phyloP scores from a whole-genome alignment of 345 rosid genomes.

The Boechera divaricarpa region DNA sequence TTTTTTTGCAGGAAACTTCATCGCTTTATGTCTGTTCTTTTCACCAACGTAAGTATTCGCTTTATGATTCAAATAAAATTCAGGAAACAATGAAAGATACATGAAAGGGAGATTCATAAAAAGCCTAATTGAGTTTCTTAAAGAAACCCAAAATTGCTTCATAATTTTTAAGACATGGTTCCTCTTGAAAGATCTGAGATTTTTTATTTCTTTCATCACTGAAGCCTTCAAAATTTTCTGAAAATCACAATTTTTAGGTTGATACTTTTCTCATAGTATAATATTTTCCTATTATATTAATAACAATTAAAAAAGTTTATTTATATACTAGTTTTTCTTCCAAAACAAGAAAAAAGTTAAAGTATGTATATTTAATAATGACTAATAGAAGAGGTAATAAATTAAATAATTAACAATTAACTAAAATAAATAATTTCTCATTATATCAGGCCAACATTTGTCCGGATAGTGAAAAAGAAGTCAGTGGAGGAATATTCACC shows the following conservation, averaged over 20 bases:
- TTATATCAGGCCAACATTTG: slow-evolving; percentile 75
- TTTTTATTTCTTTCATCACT: neutral
- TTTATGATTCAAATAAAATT: neutral
- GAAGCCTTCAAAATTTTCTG: neutral
- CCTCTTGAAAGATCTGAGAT: neutral
- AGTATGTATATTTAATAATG: neutral
- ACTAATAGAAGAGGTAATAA: neutral
- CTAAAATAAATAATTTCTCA: neutral
- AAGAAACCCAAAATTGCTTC: neutral
- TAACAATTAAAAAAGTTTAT: neutral
- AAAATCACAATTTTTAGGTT: neutral
- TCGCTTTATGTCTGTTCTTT: slow-evolving; percentile 75
- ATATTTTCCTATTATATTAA: neutral
- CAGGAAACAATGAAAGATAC: neutral
- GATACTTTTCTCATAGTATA: neutral
- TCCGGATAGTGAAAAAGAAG: slow-evolving; percentile 65
- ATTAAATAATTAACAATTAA: too few species aligned
- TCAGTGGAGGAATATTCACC: slow-evolving; percentile 83
- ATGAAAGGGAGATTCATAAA: neutral
- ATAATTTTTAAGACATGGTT: neutral
- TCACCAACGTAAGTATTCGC: slow-evolving; percentile 75
- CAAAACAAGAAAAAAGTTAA: neutral
- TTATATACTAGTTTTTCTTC: slow-evolving; percentile 7
- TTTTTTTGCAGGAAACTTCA: slow-evolving; percentile 67
- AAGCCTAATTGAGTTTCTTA: neutral